Percentiles rank a stretch among this genome's conserved stretches.
These are phyloP conservation scores for Candida sphagnicola DNA, from an alignment of 805 yeast species.

Conservation along the genomic window DNA sequence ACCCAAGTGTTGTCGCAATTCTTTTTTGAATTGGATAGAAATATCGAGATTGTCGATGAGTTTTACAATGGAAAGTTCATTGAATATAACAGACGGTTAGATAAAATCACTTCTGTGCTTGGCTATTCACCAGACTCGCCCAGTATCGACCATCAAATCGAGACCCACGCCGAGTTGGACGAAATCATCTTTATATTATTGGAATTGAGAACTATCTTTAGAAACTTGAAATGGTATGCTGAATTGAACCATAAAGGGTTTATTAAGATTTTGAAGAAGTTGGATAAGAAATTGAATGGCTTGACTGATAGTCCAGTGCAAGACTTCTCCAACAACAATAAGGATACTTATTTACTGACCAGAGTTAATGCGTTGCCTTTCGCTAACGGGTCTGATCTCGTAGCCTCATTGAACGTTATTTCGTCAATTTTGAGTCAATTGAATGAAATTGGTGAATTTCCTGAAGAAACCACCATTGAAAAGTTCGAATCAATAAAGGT, in stretches of 20 bases:
- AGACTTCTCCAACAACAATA: slow-evolving; percentile 13
- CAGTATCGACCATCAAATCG: slow-evolving; percentile 26
- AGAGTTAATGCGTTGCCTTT: slow-evolving; percentile 74
- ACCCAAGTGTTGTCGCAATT: slow-evolving; percentile 56
- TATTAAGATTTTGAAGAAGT: slow-evolving; percentile 80
- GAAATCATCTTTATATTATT: slow-evolving; percentile 51
- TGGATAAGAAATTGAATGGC: slow-evolving; percentile 66
- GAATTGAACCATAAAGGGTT: slow-evolving; percentile 90
- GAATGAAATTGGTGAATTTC: slow-evolving; percentile 28
- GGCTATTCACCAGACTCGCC: slow-evolving; percentile 20
- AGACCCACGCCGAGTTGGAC: slow-evolving; percentile 38
- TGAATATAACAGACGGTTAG: slow-evolving; percentile 72
- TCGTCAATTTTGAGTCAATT: slow-evolving; percentile 50
- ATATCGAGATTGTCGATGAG: slow-evolving; percentile 75
- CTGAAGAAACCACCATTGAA: not conserved
- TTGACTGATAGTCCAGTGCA: slow-evolving; percentile 17
- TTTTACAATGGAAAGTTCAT: slow-evolving; percentile 69
- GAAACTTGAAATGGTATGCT: slow-evolving; percentile 91
- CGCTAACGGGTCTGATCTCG: slow-evolving; percentile 64
- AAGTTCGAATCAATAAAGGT: slow-evolving; percentile 18
- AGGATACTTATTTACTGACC: slow-evolving; percentile 47
- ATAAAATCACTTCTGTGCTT: slow-evolving; percentile 36
- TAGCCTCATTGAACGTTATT: slow-evolving; percentile 48
- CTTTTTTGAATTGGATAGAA: slow-evolving; percentile 74
- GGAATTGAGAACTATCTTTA: slow-evolving; percentile 68